Conservation (phyloP, 148 eudicot species). For the Camellia sinensis region DNA sequence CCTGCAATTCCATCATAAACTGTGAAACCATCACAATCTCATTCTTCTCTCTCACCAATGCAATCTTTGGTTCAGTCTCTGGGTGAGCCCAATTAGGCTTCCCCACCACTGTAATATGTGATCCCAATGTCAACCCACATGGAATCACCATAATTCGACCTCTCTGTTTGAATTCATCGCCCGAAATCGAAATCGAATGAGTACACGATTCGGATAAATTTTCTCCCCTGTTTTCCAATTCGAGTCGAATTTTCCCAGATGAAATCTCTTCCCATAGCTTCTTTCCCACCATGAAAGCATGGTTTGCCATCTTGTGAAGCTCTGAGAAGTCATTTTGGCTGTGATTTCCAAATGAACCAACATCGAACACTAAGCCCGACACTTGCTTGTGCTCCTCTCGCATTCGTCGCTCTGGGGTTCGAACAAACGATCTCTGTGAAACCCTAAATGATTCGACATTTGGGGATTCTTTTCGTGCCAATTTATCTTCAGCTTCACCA, state of each 20-base stretch:
- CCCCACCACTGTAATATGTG: constrained; percentile 78
- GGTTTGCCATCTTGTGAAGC: constrained; percentile 45
- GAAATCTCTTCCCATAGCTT: constrained; percentile 40
- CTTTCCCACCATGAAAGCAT: constrained; percentile 48
- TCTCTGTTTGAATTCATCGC: constrained; percentile 16
- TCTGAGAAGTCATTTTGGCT: constrained; percentile 38
- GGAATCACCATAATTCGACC: constrained; percentile 40
- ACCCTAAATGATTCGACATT: not conserved
- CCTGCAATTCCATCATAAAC: constrained; percentile 79
- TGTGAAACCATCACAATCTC: constrained; percentile 59
- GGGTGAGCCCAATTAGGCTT: constrained; percentile 55
- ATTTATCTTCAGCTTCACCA: constrained; percentile 6
- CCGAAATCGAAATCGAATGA: constrained; percentile 30
- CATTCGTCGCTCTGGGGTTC: constrained; percentile 7
- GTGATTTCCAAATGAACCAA: constrained; percentile 26
- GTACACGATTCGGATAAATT: constrained; percentile 36
- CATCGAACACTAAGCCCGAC: constrained; percentile 43
- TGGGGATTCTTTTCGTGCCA: not conserved
- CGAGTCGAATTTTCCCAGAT: constrained; percentile 13
- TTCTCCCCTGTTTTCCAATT: constrained; percentile 14
- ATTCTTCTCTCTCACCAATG: constrained; percentile 30
- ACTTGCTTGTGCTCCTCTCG: constrained; percentile 16
- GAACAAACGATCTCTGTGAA: not conserved
- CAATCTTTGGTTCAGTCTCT: constrained; percentile 40
- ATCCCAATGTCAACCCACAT: constrained; percentile 69